Evolutionary conservation across 2,329 filamentous ascomycete species (phyloP), one percentile per base, ranked within the genome.

Genomic region (Xylariaceae sp.): DNA sequence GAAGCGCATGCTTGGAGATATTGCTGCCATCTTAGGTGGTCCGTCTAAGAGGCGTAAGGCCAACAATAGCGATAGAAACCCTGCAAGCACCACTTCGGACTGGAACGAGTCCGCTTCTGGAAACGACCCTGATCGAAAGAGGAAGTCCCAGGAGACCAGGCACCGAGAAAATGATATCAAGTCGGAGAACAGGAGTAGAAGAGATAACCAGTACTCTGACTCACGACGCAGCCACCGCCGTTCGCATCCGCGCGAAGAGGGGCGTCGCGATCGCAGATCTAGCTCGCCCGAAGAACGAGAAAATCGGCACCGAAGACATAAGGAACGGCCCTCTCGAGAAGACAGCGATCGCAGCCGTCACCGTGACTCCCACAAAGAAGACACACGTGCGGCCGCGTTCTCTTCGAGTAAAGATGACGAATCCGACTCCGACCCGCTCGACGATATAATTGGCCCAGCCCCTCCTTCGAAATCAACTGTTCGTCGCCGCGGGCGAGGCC

Each of bases 401-500:
- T 60, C 59, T 14, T 14, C 31, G 6, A 37, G 40, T 8, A 51
- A 62, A 28, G 62, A 68, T 3, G 57, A 67, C 3, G 67, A 71
- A 4, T 74, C 75, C n/a, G 78, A 80, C 34, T 92, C 90, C 0
- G 91, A 96, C 69, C 87, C 90, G 1, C 76, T 92, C 3, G 87
- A 92, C 54, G 85, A 88, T 3, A 77, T 94, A 17, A 87, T 96
- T 29, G 93, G 92, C 0, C 92, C 92, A 1, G 86, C 84, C 7
- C 86, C 87, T 24, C 81, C 80, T 17, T 75, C 74, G 3, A 64
- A 71, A 43, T 31, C 77, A 3, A 73, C 70, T 26, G 69, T 85
- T 28, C 81, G 76, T 51, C 76, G 79, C n/a, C 87, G 90, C 24
- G 92, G 92, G 8, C 85, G 92, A 34, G 92, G 92, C 33, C 84